These are phyloP conservation scores for Tylopilus subfusipes DNA, from an alignment of 768 basidiomycete genomes.

Conservation along the genomic window DNA sequence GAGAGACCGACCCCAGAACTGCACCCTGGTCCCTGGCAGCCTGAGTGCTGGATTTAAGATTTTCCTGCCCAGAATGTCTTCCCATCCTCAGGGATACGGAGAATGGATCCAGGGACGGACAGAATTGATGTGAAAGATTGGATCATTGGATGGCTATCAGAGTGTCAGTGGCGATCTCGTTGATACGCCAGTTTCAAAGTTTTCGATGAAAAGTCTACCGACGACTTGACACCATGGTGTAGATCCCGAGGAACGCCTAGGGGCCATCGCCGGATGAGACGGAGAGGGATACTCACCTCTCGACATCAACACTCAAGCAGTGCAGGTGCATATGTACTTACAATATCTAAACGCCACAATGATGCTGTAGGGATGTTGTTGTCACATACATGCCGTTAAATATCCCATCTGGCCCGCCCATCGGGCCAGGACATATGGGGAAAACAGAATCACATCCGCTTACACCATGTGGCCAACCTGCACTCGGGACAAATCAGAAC, in stretches of 20 bases:
- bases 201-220: not conserved
- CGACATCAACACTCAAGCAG: not conserved
- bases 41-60: no score
- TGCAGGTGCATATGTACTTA: not conserved
- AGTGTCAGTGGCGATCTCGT: not conserved
- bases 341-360: not conserved
- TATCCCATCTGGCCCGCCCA: no score
- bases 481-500: conserved; percentile 2
- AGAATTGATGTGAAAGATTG: not conserved
- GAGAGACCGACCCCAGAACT: no score
- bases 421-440: not conserved
- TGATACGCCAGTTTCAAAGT: not conserved
- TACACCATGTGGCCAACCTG: not conserved
- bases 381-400: not conserved
- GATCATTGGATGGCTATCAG: no score
- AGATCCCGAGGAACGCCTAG: not conserved
- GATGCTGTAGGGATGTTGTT: not conserved
- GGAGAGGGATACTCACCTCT: not conserved
- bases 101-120: not conserved
- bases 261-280: not conserved
- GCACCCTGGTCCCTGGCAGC: no score
- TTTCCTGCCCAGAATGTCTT: not conserved
- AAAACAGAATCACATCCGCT: not conserved
- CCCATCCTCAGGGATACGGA: not conserved
- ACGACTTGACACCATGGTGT: not conserved